phyloP scores from a whole-genome alignment of 805 yeast genomes.

The Metschnikowia gelsemii region DNA sequence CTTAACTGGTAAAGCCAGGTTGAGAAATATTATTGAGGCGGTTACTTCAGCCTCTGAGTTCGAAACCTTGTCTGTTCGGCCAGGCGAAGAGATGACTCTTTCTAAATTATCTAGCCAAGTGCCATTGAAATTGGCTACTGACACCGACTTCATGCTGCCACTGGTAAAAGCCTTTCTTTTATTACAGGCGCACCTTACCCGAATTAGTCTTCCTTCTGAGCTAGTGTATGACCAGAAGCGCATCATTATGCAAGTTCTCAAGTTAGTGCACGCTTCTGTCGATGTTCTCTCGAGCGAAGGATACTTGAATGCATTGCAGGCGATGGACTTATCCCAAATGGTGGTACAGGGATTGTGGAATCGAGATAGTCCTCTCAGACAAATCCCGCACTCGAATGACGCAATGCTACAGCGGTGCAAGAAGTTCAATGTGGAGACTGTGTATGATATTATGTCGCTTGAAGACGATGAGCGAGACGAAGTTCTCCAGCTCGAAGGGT shows the following conservation, averaged over 20 bases:
- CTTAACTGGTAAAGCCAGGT: slow-evolving; percentile 53
- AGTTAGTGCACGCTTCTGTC: slow-evolving; percentile 61
- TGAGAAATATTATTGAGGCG: slow-evolving; percentile 62
- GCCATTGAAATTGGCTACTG: slow-evolving; percentile 54
- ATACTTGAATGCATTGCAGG: slow-evolving; percentile 67
- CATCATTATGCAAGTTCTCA: slow-evolving; percentile 50
- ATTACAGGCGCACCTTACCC: slow-evolving; percentile 77
- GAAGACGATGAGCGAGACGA: slow-evolving; percentile 75
- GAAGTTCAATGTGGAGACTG: slow-evolving; percentile 58
- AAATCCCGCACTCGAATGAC: slow-evolving; percentile 66
- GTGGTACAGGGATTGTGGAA: slow-evolving; percentile 85
- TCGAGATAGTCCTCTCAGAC: slow-evolving; percentile 72
- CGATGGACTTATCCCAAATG: slow-evolving; percentile 90
- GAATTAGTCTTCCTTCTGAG: slow-evolving; percentile 62
- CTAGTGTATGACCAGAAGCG: slow-evolving; percentile 53
- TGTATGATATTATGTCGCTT: slow-evolving; percentile 75
- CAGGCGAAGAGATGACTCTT: slow-evolving; percentile 53
- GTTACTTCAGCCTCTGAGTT: slow-evolving; percentile 71
- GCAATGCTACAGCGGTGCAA: slow-evolving; percentile 55
- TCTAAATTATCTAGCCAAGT: slow-evolving; percentile 52
- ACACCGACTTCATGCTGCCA: slow-evolving; percentile 48
- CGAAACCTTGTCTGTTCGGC: slow-evolving; percentile 60
- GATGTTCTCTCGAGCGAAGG: slow-evolving; percentile 84
- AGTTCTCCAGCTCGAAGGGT: slow-evolving; percentile 53
- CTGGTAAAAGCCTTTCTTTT: slow-evolving; percentile 69